phyloP scores from a whole-genome alignment of 2,329 filamentous ascomycete genomes.

The Raffaelea arxii region DNA sequence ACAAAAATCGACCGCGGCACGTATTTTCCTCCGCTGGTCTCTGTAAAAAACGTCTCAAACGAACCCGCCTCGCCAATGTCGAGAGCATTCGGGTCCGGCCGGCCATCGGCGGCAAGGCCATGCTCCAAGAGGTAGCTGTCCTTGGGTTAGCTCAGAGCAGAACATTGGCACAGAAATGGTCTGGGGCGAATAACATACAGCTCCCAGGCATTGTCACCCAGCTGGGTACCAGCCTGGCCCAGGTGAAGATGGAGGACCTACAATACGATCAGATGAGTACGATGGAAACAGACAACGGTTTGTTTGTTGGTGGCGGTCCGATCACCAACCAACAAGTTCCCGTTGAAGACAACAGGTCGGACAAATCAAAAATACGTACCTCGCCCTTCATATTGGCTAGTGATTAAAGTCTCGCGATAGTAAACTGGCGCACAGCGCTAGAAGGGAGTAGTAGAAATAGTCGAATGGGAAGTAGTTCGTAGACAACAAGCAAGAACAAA shows the following conservation, averaged over 20 bases:
- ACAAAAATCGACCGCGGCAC: slow-evolving; percentile 64
- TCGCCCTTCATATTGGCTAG: slow-evolving; percentile 45
- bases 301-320: not conserved
- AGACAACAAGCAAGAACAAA: too few relatives aligned
- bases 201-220: slow-evolving; percentile 68
- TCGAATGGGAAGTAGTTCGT: not conserved
- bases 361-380: slow-evolving; percentile 28
- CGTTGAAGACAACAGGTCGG: slow-evolving; percentile 1
- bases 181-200: slow-evolving; percentile 40
- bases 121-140: slow-evolving; percentile 63
- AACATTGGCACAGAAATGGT: not conserved
- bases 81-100: slow-evolving; percentile 50
- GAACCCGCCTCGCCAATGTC: slow-evolving; percentile 53
- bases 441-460: not conserved
- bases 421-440: slow-evolving; percentile 2
- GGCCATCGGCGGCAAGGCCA: slow-evolving; percentile 56
- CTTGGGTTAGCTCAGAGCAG: slow-evolving; percentile 15
- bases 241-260: slow-evolving; percentile 56
- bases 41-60: slow-evolving; percentile 65
- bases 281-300: not conserved
- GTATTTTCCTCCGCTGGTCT: slow-evolving; percentile 62
- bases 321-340: not conserved
- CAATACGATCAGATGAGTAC: not conserved
- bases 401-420: not conserved
- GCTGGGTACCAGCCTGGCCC: slow-evolving; percentile 63